Evolutionary conservation across 169 alveolate species (phyloP), one percentile per base, ranked within the genome.

Genomic region (Pseudocohnilembus persalinus): DNA sequence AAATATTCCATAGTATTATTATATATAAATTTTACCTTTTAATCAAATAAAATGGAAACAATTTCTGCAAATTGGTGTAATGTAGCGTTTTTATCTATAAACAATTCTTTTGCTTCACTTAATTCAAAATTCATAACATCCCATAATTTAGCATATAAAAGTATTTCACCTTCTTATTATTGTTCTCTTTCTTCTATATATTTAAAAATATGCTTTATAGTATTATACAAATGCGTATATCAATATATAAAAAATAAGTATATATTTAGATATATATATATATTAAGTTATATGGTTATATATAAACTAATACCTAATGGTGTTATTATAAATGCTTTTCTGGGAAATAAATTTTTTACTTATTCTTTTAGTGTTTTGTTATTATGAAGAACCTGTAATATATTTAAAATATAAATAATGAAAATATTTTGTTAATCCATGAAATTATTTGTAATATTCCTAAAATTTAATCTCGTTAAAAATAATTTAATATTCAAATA

Each of bases 111-210:
- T 28, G 49, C 31, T 79, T 79, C 64, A 30, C 76, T 4, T 28
- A 73, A 73, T 4, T 29, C 76, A 73, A n/a, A 73, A 73, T n/a
- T 73, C 1, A 15, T 15, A 6, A 29, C 31, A 29, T 79, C 29
- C 84, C 84, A 79, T 28, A 49, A 35, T 63, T 79, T 79, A 79
- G 16, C 20, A 49, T n/a, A 79, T n/a, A 79, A 20, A 0, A 79
- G 31, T 29, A 79, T 49, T 0, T 79, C 84, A n/a, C n/a, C n/a
- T n/a, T n/a, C n/a, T n/a, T n/a, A n/a, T 34, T 79, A 33, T 16
- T 34, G 32, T 27, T 79, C 73, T 1, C 35, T 32, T 28, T 49
- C 84, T 79, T 79, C 84, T 49, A 49, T 76, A 0, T 25, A 49
- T 15, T 79, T 76, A 15, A 79, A 63, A 79, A 79, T 49, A 0